Evolutionary conservation across 2,329 filamentous ascomycete species (phyloP), one percentile per base, ranked within the genome.

Genomic region (Clarireedia monteithiana): DNA sequence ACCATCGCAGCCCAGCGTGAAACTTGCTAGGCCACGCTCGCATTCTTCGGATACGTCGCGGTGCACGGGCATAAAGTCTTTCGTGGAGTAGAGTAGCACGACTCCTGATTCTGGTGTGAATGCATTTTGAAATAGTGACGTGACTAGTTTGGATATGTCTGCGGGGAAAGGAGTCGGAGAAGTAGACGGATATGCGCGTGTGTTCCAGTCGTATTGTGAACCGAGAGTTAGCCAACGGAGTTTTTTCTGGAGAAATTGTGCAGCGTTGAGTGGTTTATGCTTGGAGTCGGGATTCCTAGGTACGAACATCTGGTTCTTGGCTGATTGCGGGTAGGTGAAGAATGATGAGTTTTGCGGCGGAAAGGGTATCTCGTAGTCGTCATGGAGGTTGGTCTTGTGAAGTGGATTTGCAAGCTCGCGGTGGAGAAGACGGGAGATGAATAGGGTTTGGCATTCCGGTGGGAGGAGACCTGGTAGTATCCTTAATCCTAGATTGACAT

Each of bases 191-290:
- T 97, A 97, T 6, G 82, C 74, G 60, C 95, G 91, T 52, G 83
- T 81, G 0, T 90, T 92, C 94, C 92, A 96, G 73, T 97, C 88
- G 70, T 97, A 97, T 71, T 97, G 92, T 0, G 90, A 90, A 48
- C 92, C 92, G 1, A 97, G 80, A 0, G 92, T 97, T 27, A 95
- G 82, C 92, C 92, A 97, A 61, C 92, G 89, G 26, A 97, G 81
- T 59, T 89, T 91, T 60, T 86, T 87, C 55, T 84, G 81, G 27
- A 97, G 77, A 46, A 94, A 82, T 66, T 86, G 85, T 44, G 81
- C 76, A 50, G 88, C 76, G 5, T 83, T 80, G 6, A 96, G 75
- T 1, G 89, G 79, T 60, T 86, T 89, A 72, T 96, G 91, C 17
- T 90, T 73, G 0, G 71, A 62, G 3, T 53, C 56, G 0, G 88